phyloP scores from a whole-genome alignment of 2,329 filamentous ascomycete genomes.

The Emergomyces orientalis region DNA sequence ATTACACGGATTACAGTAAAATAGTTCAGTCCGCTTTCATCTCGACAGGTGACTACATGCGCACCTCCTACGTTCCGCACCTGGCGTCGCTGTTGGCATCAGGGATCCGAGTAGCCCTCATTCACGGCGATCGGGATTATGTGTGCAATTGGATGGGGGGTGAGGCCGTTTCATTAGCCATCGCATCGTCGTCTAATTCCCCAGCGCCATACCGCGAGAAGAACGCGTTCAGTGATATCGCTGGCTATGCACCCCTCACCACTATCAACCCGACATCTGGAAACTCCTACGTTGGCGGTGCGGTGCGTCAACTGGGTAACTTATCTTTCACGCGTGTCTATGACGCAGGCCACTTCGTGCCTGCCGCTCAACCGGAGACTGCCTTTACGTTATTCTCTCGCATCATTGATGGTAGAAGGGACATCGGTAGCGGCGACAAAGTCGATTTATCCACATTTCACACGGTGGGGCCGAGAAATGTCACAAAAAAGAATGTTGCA shows the following conservation, averaged over 20 bases:
- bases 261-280: constrained; percentile 47
- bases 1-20: constrained; percentile 44
- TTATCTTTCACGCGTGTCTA: constrained; percentile 56
- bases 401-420: constrained; percentile 40
- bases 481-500: constrained; percentile 48
- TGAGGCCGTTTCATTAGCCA: constrained; percentile 57
- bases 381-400: constrained; percentile 46
- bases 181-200: constrained; percentile 29
- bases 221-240: constrained; percentile 47
- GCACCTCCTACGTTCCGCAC: constrained; percentile 50
- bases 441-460: constrained; percentile 46
- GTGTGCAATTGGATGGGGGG: constrained; percentile 58
- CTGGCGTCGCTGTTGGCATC: constrained; percentile 51
- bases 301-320: constrained; percentile 68
- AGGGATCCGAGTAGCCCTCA: constrained; percentile 59
- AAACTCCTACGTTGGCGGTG: constrained; percentile 48
- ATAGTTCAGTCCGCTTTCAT: constrained; percentile 43
- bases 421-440: constrained; percentile 41
- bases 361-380: constrained; percentile 45
- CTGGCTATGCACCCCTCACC: constrained; percentile 64
- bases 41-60: constrained; percentile 52
- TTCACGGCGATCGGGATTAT: constrained; percentile 57
- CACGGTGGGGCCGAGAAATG: constrained; percentile 49
- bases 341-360: constrained; percentile 45
- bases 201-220: constrained; percentile 25